Percentiles rank a stretch among this genome's conserved stretches.
These are phyloP conservation scores for Poterioochromonas sp. DNA, from an alignment of 352 stramenopile genomes.

Conservation along the genomic window DNA sequence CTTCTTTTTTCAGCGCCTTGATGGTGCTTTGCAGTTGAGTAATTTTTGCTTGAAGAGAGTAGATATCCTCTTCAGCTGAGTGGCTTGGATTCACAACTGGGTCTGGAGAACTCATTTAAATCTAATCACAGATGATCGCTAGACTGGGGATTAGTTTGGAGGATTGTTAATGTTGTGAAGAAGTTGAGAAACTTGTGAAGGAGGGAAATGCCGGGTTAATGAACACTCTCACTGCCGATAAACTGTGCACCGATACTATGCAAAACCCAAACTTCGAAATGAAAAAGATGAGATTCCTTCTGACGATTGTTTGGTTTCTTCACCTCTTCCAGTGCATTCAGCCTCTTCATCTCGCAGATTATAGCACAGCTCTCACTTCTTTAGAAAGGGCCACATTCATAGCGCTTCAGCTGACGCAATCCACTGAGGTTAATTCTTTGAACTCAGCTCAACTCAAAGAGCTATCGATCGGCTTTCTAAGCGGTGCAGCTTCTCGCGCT, in stretches of 20 bases:
- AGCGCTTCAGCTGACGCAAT: too few species aligned
- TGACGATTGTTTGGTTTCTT: too few species aligned
- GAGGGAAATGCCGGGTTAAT: slow-evolving; percentile 21
- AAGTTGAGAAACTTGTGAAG: slow-evolving; percentile 11
- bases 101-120: slow-evolving; percentile 42
- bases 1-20: slow-evolving; percentile 91
- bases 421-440: too few species aligned
- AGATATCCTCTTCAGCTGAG: slow-evolving; percentile 63
- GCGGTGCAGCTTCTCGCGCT: not conserved
- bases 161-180: slow-evolving; percentile 22
- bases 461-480: not conserved
- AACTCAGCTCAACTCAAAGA: too few species aligned
- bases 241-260: slow-evolving; percentile 12
- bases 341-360: too few species aligned
- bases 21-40: slow-evolving; percentile 87
- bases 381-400: too few species aligned
- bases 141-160: slow-evolving; percentile 17
- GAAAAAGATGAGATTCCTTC: slow-evolving; percentile 29
- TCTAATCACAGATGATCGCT: slow-evolving; percentile 24
- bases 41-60: slow-evolving; percentile 81
- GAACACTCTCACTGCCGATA: slow-evolving; percentile 10
- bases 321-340: too few species aligned
- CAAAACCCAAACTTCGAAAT: not conserved
- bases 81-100: slow-evolving; percentile 27
- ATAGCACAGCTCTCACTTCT: too few species aligned